Evolutionary conservation across 108 stramenopile genomes (phyloP).

Genomic region (Nitzschia inconspicua): DNA sequence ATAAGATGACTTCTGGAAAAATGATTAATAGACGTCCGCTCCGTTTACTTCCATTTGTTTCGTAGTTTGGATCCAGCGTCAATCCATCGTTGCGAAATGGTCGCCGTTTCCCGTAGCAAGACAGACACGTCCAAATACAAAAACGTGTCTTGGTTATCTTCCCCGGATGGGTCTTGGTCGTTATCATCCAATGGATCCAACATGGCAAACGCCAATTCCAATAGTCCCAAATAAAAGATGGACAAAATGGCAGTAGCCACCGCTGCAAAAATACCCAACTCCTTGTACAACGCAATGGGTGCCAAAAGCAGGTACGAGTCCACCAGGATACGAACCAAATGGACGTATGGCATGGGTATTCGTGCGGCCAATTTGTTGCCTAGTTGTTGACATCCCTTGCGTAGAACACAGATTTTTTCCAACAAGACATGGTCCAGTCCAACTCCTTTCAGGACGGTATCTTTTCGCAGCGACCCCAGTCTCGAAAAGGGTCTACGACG

Average conservation of each 20-base stretch:
- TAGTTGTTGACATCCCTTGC: constrained; percentile 27
- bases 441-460: constrained; percentile 22
- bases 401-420: constrained; percentile 29
- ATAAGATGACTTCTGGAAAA: too few species aligned
- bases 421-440: constrained; percentile 29
- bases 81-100: constrained; percentile 34
- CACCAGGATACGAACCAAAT: constrained; percentile 57
- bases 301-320: constrained; percentile 24
- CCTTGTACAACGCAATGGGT: constrained; percentile 30
- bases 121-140: constrained; percentile 31
- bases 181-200: constrained; percentile 57
- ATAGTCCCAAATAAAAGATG: constrained; percentile 41
- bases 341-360: constrained; percentile 52
- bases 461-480: too few species aligned
- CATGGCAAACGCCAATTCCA: constrained; percentile 51
- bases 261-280: constrained; percentile 16
- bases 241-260: constrained; percentile 22
- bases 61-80: constrained; percentile 17
- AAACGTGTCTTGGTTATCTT: constrained; percentile 26
- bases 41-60: too few species aligned
- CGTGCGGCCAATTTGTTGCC: constrained; percentile 37
- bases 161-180: constrained; percentile 1
- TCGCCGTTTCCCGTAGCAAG: constrained; percentile 39
- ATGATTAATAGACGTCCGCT: too few species aligned
- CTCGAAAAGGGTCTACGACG: too few species aligned